Percentiles rank a stretch among this genome's conserved stretches.
phyloP scores from a whole-genome alignment of 257 asterid species.

The Fraxinus pennsylvanica region DNA sequence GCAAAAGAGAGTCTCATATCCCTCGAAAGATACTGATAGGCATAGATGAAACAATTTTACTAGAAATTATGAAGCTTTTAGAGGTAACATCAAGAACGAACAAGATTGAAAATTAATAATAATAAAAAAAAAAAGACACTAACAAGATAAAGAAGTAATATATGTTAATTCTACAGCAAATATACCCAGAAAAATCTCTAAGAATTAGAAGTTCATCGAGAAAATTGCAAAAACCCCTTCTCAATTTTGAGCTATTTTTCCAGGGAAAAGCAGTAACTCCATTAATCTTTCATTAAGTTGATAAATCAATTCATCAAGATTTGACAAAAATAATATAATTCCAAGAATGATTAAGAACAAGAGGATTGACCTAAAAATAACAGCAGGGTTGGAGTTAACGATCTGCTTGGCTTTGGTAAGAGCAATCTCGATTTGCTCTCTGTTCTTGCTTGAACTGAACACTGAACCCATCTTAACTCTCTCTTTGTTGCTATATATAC shows the following conservation, averaged over 20 bases:
- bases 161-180: background rate
- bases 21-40: background rate
- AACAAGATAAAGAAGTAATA: background rate
- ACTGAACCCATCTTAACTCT: constrained; percentile 52
- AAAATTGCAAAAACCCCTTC: no score
- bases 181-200: background rate
- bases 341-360: background rate
- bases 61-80: background rate
- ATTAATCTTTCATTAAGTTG: background rate
- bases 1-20: no score
- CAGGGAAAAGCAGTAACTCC: background rate
- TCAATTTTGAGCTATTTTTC: background rate
- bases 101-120: background rate
- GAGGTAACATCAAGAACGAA: constrained; percentile 2
- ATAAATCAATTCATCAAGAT: background rate
- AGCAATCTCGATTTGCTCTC: constrained; percentile 58
- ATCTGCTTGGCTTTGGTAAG: constrained; percentile 65
- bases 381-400: constrained; percentile 70
- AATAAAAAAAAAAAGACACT: background rate
- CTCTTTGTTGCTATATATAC: constrained; percentile 16
- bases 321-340: background rate
- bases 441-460: constrained; percentile 48
- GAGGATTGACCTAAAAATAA: constrained; percentile 61
- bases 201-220: background rate
- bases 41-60: background rate